Percentiles rank a stretch among this genome's conserved stretches.
Evolutionary conservation across 2,329 filamentous ascomycete genomes (phyloP).

Genomic region (Fusarium brevicatenulatum): DNA sequence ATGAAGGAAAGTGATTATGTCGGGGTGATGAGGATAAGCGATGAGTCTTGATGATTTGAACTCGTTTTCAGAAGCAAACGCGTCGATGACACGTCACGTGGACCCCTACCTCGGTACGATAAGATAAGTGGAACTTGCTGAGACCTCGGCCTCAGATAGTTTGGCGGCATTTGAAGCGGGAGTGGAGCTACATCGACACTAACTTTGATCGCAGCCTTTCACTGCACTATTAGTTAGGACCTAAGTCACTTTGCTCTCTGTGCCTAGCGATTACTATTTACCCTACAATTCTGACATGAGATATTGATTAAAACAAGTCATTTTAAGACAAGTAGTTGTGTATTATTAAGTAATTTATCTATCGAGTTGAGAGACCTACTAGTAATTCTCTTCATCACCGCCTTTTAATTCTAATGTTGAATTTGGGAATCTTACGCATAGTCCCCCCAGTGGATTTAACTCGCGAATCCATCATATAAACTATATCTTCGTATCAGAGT

Average conservation of each 20-base stretch:
- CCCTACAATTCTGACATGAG: neutral
- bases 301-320: neutral
- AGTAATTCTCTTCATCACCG: neutral
- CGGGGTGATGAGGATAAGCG: neutral
- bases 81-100: conserved; percentile 7
- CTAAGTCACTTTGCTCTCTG: no score
- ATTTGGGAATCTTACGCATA: fast-evolving
- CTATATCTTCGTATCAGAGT: neutral
- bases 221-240: fast-evolving
- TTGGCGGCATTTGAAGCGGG: neutral
- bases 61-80: conserved; percentile 10
- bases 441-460: fast-evolving
- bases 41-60: neutral
- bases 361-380: fast-evolving
- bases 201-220: neutral
- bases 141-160: neutral
- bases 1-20: neutral
- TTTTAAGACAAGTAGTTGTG: neutral
- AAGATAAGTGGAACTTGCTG: neutral
- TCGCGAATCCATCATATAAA: fast-evolving
- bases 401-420: neutral
- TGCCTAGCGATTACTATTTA: neutral
- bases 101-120: conserved; percentile 2
- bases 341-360: neutral
- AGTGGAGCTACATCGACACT: neutral